Evolutionary conservation across 805 yeast genomes (phyloP).

Genomic region (Zygoascus flipseniorum): DNA sequence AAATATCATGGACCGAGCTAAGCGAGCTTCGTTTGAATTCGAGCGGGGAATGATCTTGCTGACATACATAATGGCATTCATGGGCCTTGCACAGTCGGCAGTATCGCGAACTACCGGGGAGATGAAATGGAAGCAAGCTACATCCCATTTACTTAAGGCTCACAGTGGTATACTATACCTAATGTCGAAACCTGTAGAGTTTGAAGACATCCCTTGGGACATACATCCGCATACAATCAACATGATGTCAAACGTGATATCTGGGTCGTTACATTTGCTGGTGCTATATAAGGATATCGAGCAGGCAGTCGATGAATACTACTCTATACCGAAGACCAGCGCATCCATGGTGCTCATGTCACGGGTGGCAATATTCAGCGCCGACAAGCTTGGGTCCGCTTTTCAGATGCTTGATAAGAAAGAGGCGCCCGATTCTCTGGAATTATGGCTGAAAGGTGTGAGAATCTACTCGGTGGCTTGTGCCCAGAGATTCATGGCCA

Average conservation of each 20-base stretch:
- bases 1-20: slow-evolving; percentile 8
- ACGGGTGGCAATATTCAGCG: slow-evolving; percentile 26
- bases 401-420: slow-evolving; percentile 16
- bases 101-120: slow-evolving; percentile 5
- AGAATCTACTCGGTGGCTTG: slow-evolving; percentile 20
- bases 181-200: slow-evolving; percentile 10
- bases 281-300: slow-evolving; percentile 18
- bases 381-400: slow-evolving; percentile 25
- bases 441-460: slow-evolving; percentile 22
- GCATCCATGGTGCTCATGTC: slow-evolving; percentile 22
- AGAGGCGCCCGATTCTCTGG: slow-evolving; percentile 11
- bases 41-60: slow-evolving; percentile 20
- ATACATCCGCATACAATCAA: slow-evolving; percentile 17
- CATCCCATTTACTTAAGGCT: slow-evolving; percentile 21
- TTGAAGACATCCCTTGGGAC: slow-evolving; percentile 14
- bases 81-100: slow-evolving; percentile 12
- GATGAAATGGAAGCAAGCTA: slow-evolving; percentile 19
- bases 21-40: slow-evolving; percentile 12
- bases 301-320: slow-evolving; percentile 2
- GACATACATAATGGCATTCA: slow-evolving; percentile 16
- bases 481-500: slow-evolving; percentile 22
- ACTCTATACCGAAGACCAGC: slow-evolving; percentile 6
- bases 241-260: slow-evolving; percentile 15
- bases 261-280: slow-evolving; percentile 25
- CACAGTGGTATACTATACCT: slow-evolving; percentile 19